A percentile compares a stretch with the other conserved stretches of the same genome.
These are phyloP conservation scores for Neonothopanus nambi DNA, from an alignment of 1,284 basidiomycete genomes.

Conservation along the genomic window DNA sequence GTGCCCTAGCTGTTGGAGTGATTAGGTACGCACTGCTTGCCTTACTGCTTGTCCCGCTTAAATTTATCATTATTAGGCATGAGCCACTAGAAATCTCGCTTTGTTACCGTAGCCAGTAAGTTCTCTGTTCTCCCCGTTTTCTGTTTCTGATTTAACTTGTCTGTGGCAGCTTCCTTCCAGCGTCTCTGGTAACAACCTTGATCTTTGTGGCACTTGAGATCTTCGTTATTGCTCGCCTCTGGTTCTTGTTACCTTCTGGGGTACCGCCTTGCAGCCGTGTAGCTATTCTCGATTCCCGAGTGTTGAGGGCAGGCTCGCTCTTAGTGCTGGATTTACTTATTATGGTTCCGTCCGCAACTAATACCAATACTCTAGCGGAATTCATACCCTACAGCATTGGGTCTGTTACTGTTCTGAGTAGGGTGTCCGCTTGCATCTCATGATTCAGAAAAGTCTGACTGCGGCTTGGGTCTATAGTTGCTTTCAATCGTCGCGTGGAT, in stretches of 20 bases:
- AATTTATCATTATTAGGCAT: constrained; percentile 4
- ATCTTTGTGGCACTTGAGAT: constrained; percentile 42
- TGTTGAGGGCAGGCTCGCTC: constrained; percentile 40
- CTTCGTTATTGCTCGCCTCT: constrained; percentile 40
- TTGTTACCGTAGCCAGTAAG: constrained; percentile 43
- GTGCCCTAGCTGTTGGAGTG: constrained; percentile 41
- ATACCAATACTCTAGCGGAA: constrained; percentile 41
- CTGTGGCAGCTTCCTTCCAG: constrained; percentile 39
- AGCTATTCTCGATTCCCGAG: constrained; percentile 28
- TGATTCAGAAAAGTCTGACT: neutral
- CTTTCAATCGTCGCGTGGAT: constrained; percentile 22
- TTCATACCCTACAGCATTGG: constrained; percentile 52
- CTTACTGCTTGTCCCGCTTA: too few species aligned
- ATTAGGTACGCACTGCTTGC: constrained; percentile 27
- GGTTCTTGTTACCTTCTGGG: constrained; percentile 30
- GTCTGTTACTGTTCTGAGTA: constrained; percentile 45
- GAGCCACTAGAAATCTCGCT: constrained; percentile 24
- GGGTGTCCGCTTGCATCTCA: constrained; percentile 10
- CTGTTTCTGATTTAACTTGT: constrained; percentile 3
- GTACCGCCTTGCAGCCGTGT: constrained; percentile 28
- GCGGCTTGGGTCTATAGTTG: constrained; percentile 15
- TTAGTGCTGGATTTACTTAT: constrained; percentile 47
- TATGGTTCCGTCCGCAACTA: constrained; percentile 40
- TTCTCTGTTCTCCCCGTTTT: neutral
- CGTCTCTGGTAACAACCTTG: constrained; percentile 42